Base-by-base conservation (phyloP, 1,284 basidiomycete species). In the Kwoniella shivajii region DNA sequence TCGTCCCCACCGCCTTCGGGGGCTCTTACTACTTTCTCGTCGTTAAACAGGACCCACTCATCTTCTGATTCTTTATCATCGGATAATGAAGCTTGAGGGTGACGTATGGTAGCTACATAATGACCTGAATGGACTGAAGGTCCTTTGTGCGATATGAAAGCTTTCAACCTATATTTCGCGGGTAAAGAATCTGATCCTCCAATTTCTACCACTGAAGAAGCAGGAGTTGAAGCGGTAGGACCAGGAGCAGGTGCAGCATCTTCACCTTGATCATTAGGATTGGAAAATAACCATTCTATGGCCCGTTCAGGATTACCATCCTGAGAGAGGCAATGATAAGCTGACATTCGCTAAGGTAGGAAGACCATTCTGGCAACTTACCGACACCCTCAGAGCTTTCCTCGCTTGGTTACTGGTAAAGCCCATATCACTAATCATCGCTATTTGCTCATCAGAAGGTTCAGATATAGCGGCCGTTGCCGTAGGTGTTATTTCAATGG, bases 71-170 rank as follows among this genome's bases (percentile, higher is more conserved):
- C 70, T 67, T 13, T 68, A 55, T 63, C 65, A n/a, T n/a, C n/a
- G n/a, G n/a, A n/a, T n/a, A n/a, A n/a, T n/a, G n/a, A n/a, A 38
- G 60, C 63, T 61, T 76, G 67, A 16, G 75, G 67, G 54, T 75
- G 68, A 29, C 74, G 62, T 50, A 77, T 68, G 9, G 76, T 76
- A 24, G 71, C 66, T 50, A 77, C 78, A 69, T 97, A 98, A 72
- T 97, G 94, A 0, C 93, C 94, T 0, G 90, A 93, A 74, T 95
- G 92, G 20, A 94, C 90, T 0, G 90, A 92, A 0, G 92, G 90
- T 0, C 94, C 95, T 69, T 97, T 98, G 82, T 99, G 95, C 54
- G 92, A 97, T 69, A 99, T 87, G 80, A 98, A 98, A 9, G 89
- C 90, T 75, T 92, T 91, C 30, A 97, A 83, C 37, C 80, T 80